Conservation (phyloP, 495 filamentous ascomycete genomes). For the Podospora pseudocomata region DNA sequence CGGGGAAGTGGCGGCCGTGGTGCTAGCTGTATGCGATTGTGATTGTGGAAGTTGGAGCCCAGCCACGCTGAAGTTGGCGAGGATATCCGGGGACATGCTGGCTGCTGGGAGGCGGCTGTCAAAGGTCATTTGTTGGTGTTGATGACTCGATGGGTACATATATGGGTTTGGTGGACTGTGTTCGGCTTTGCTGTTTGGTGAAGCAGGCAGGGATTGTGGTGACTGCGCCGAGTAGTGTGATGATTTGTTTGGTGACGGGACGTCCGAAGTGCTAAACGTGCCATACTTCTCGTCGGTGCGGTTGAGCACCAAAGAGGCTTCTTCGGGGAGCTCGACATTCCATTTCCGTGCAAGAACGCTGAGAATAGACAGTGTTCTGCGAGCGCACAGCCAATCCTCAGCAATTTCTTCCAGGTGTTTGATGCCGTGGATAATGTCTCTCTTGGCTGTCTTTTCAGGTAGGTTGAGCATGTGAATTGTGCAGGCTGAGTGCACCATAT, state of each 20-base stretch:
- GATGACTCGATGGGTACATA: slow-evolving; percentile 17
- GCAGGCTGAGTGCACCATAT: slow-evolving; percentile 89
- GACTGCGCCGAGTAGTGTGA: slow-evolving; percentile 23
- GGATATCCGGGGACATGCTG: slow-evolving; percentile 28
- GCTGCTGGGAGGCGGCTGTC: slow-evolving; percentile 13
- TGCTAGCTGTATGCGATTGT: slow-evolving; percentile 15
- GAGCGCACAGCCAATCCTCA: slow-evolving; percentile 88
- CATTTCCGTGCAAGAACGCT: slow-evolving; percentile 82
- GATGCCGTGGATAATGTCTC: slow-evolving; percentile 88
- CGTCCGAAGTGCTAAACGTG: slow-evolving; percentile 52
- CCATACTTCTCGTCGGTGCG: slow-evolving; percentile 57
- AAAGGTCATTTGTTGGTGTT: slow-evolving; percentile 24
- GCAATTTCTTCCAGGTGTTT: slow-evolving; percentile 94
- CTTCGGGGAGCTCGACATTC: slow-evolving; percentile 81
- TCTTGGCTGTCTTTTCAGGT: slow-evolving; percentile 78
- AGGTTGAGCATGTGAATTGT: slow-evolving; percentile 93
- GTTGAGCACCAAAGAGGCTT: slow-evolving; percentile 69
- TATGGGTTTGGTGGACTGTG: slow-evolving; percentile 28
- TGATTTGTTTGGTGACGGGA: slow-evolving; percentile 47
- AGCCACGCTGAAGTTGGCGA: slow-evolving; percentile 18
- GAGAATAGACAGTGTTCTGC: slow-evolving; percentile 79
- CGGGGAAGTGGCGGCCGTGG: slow-evolving; percentile 18
- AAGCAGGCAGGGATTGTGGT: slow-evolving; percentile 27
- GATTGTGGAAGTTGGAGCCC: slow-evolving; percentile 12
- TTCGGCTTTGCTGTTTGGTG: slow-evolving; percentile 16